A percentile compares a stretch with the other conserved stretches of the same genome.
Conservation (phyloP, 345 rosid species). For the Cardamine resedifolia region DNA sequence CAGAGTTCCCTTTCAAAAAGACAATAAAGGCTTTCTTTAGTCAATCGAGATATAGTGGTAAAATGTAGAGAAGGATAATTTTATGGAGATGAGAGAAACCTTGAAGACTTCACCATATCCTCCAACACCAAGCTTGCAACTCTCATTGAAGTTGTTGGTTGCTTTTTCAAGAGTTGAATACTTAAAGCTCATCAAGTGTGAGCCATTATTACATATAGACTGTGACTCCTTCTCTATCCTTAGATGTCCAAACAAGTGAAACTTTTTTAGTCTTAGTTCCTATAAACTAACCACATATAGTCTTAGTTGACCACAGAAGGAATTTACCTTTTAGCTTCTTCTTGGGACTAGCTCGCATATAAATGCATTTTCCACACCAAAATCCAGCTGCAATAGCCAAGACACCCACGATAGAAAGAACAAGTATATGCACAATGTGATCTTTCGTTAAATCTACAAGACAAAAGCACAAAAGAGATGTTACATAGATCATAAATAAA, state of each 20-base stretch:
- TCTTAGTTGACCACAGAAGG: conserved; percentile 2
- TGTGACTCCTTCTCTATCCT: conserved; percentile 43
- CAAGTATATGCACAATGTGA: neutral
- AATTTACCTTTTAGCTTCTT: conserved; percentile 35
- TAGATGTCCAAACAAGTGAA: conserved; percentile 36
- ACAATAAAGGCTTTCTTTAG: neutral
- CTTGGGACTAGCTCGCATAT: conserved; percentile 27
- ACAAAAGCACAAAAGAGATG: neutral
- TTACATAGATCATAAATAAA: neutral
- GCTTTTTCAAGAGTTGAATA: conserved; percentile 48
- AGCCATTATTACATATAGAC: conserved; percentile 30
- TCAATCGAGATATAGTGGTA: neutral
- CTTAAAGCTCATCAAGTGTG: conserved; percentile 51
- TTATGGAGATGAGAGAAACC: conserved; percentile 34
- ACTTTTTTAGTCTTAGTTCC: conserved; percentile 27
- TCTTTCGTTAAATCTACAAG: conserved; percentile 24
- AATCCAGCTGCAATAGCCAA: conserved; percentile 34
- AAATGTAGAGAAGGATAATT: neutral
- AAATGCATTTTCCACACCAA: conserved; percentile 39
- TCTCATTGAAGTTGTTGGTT: conserved; percentile 45
- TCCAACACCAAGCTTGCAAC: conserved; percentile 51
- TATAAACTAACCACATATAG: neutral
- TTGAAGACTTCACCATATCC: conserved; percentile 61
- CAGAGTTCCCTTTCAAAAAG: conserved; percentile 48
- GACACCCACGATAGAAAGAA: conserved; percentile 23